Evolutionary conservation across 2,329 filamentous ascomycete species (phyloP), one percentile per base, ranked within the genome.

Genomic region (Penicillium glabrum): DNA sequence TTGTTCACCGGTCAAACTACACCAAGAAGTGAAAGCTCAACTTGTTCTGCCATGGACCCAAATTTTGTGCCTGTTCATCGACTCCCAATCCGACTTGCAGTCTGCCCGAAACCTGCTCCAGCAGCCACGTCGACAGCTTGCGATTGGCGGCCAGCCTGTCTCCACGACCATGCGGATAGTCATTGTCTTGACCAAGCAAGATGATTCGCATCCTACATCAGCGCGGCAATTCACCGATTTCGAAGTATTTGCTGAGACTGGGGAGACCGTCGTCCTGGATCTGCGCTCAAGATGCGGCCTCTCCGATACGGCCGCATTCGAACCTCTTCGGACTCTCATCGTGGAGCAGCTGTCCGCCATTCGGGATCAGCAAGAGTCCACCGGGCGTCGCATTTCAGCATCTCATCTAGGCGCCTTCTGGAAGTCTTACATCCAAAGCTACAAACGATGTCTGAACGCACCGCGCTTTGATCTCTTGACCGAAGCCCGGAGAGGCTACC

Each of bases 31-130:
- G 21, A 41, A 47, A 23, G 37, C 51, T 5, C 26, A 48, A 35
- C n/a, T 55, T 19, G 19, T 62, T 16, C 51, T 61, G 21, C 54
- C 60, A 26, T 62, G 54, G 61, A 59, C 56, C n/a, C 46, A 59
- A 27, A 24, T 61, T 21, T 23, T 61, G 21, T 64, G 58, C 47
- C 35, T 64, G 5, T 64, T 64, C 27, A 48, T 59, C 43, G 54
- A 61, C 39, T 55, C 48, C 21, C n/a, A 26, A 23, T 53, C 46
- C 39, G 59, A 61, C 24, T 47, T 61, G 14, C 35, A 26, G 24
- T 24, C 51, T 11, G 45, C 29, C 27, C 46, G 37, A 24, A 33
- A 54, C 21, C 53, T 59, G 44, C 54, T 63, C 24, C 41, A 54
- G 35, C 31, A 21, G 23, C 46, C 47, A 9, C 46, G 29, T 33